Percentiles rank a stretch among this genome's conserved stretches.
phyloP scores from a whole-genome alignment of 257 asterid species.

The Striga asiatica region DNA sequence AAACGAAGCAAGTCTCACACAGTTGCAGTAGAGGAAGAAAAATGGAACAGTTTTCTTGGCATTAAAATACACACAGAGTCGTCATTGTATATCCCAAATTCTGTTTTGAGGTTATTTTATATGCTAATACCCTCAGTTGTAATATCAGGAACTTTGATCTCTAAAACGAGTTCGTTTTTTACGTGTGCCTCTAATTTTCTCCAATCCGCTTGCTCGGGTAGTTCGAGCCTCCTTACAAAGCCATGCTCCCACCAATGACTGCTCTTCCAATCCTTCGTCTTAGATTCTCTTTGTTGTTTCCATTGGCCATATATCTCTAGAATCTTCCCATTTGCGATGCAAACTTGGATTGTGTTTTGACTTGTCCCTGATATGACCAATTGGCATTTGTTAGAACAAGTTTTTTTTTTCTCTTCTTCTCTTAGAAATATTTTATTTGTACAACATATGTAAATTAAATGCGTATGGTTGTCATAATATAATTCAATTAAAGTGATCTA shows the following conservation, averaged over 20 bases:
- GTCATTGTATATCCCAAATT: no score
- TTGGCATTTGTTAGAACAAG: not conserved
- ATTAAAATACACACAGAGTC: no score
- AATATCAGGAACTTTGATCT: conserved; percentile 43
- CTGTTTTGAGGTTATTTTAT: no score
- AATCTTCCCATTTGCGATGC: conserved; percentile 44
- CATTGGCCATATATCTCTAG: conserved; percentile 52
- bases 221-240: conserved; percentile 60
- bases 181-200: conserved; percentile 45
- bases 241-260: conserved; percentile 85
- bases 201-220: conserved; percentile 52
- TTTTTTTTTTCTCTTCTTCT: not conserved
- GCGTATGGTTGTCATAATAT: no score
- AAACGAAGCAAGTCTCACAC: no score
- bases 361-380: conserved; percentile 21
- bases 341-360: conserved; percentile 26
- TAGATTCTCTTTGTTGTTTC: conserved; percentile 28
- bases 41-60: no score
- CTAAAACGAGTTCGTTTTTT: conserved; percentile 30
- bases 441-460: no score
- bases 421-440: not conserved
- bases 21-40: no score
- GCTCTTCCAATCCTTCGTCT: conserved; percentile 31
- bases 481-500: no score
- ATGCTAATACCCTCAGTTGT: no score